Base-by-base conservation (phyloP, 208 protist species). In the Spongospora subterranea region DNA sequence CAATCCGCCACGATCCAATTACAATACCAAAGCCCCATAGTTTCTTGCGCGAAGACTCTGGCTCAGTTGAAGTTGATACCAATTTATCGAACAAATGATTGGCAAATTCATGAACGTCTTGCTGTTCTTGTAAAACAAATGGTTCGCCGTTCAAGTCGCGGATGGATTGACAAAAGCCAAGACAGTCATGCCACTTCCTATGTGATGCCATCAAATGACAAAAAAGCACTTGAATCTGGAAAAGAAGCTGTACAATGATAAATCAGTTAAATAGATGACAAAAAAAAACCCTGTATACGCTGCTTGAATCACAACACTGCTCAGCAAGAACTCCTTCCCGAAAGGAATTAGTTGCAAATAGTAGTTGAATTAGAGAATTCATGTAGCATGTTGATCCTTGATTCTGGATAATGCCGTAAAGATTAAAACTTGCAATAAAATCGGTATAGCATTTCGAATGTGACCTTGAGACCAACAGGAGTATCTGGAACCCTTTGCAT, bases 331-430 rank as follows among this genome's bases (percentile, higher is more conserved):
- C 29, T 32, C 54, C 54, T 65, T 65, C 54, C 29, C 54, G 54
- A 29, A 65, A 65, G 20, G 54, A 65, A 65, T 17, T 29, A 29
- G 54, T 65, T 65, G 54, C 17, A 65, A 65, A 65, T 65, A 65
- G 54, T 65, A 65, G 29, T 65, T 65, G 54, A 17, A 65, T 32
- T 17, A 65, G 29, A 17, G 54, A 65, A 65, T 65, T 65, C 54
- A 65, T 65, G 54, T 65, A 65, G 54, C 54, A 65, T 65, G 54
- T 65, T 65, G 54, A 17, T 32, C 54, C 54, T 65, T 65, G 54
- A 29, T 65, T 65, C 54, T 65, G 29, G 29, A 65, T 65, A 29
- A 32, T 17, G 17, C 54, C 54, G 29, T 65, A 29, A 65, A 65
- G 29, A 29, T 65, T 17, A 65, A 29, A 65, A 65, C 54, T 17